These are phyloP conservation scores for Senna tora DNA, from an alignment of 306 rosid genomes.

Conservation along the genomic window DNA sequence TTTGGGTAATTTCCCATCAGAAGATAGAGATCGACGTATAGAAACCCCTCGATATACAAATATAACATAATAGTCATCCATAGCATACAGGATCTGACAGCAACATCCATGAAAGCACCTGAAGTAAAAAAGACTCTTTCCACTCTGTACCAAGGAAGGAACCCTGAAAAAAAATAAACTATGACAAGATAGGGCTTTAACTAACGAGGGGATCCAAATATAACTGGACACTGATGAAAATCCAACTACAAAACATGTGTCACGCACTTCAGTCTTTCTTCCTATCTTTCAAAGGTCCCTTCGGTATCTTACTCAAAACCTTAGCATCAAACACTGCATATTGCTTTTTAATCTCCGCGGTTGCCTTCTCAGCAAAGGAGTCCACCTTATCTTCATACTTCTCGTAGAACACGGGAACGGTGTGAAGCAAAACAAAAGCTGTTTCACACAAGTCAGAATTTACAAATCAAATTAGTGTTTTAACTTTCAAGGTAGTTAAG, in stretches of 20 bases:
- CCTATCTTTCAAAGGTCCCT: constrained; percentile 68
- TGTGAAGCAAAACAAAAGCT: constrained; percentile 80
- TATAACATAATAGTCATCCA: constrained; percentile 42
- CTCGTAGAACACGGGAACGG: constrained; percentile 85
- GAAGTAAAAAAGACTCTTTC: constrained; percentile 33
- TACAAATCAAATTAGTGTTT: not conserved
- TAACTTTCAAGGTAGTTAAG: constrained; percentile 4
- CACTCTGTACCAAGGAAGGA: constrained; percentile 39
- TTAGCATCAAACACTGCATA: constrained; percentile 83
- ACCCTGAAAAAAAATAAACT: constrained; percentile 24
- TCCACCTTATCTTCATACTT: constrained; percentile 81
- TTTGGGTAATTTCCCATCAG: too few relatives aligned
- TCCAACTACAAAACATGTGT: constrained; percentile 39
- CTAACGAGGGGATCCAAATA: constrained; percentile 40
- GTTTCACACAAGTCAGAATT: constrained; percentile 40
- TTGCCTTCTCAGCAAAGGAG: constrained; percentile 79
- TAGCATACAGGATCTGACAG: constrained; percentile 29
- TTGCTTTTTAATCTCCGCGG: constrained; percentile 73
- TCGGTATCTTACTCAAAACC: constrained; percentile 87
- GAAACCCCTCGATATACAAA: not conserved
- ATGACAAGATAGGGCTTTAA: constrained; percentile 42
- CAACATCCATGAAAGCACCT: constrained; percentile 31
- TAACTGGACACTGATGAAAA: constrained; percentile 30
- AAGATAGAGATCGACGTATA: too few relatives aligned
- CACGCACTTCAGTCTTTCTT: constrained; percentile 56